A percentile compares a stretch with the other conserved stretches of the same genome.
Conservation (phyloP, 805 yeast genomes). For the Hanseniaspora clermontiae region DNA sequence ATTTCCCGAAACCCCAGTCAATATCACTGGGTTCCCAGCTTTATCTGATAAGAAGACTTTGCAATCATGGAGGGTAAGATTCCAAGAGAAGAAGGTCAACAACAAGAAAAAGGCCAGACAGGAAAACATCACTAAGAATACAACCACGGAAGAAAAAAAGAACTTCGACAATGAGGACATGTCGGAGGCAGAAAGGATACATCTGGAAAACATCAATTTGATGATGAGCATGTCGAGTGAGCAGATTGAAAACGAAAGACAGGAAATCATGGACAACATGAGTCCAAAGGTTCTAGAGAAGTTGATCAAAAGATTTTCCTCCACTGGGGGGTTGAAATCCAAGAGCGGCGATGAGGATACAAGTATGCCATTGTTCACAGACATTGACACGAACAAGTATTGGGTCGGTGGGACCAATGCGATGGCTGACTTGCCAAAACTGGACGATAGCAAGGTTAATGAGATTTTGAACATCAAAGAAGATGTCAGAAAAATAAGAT, state of each 20-base stretch:
- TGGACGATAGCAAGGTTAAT: constrained; percentile 24
- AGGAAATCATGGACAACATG: constrained; percentile 52
- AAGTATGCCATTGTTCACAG: constrained; percentile 25
- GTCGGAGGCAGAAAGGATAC: constrained; percentile 62
- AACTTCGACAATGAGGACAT: constrained; percentile 21
- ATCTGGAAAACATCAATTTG: constrained; percentile 56
- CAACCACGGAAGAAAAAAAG: constrained; percentile 20
- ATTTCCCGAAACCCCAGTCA: constrained; percentile 1
- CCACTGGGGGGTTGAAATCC: constrained; percentile 14
- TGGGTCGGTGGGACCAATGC: constrained; percentile 27
- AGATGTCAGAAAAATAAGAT: neutral
- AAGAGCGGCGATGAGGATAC: constrained; percentile 27
- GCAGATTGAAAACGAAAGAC: constrained; percentile 51
- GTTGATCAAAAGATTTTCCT: constrained; percentile 44
- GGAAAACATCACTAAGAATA: neutral
- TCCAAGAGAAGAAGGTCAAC: constrained; percentile 27
- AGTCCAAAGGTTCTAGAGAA: constrained; percentile 57
- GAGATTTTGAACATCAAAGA: constrained; percentile 21
- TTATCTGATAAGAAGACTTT: constrained; percentile 29
- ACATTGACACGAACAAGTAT: constrained; percentile 28
- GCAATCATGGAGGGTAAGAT: constrained; percentile 40
- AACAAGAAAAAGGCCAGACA: neutral
- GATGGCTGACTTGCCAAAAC: constrained; percentile 18
- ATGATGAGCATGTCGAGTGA: constrained; percentile 50
- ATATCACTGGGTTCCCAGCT: constrained; percentile 25